phyloP scores from a whole-genome alignment of 2,329 filamentous ascomycete genomes.

The Gyromitra esculenta region DNA sequence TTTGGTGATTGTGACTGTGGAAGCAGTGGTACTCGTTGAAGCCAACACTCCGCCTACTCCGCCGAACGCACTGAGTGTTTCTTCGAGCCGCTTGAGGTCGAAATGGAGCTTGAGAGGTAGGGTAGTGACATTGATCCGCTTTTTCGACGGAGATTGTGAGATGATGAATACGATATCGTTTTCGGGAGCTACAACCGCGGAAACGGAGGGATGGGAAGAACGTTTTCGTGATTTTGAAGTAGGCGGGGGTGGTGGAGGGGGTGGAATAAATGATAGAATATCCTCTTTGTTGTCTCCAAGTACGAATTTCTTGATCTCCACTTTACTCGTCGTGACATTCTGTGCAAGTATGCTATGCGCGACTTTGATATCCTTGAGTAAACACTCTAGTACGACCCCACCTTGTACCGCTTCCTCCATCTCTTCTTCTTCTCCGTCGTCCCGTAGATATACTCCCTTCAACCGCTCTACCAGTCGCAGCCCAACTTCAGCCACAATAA shows the following conservation, averaged over 20 bases:
- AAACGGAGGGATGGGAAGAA: slow-evolving; percentile 14
- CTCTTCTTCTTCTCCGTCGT: slow-evolving; percentile 64
- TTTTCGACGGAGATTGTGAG: slow-evolving; percentile 64
- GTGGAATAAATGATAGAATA: slow-evolving; percentile 68
- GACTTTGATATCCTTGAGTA: slow-evolving; percentile 63
- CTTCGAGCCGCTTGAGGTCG: slow-evolving; percentile 82
- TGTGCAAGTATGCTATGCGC: slow-evolving; percentile 57
- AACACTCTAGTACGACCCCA: slow-evolving; percentile 62
- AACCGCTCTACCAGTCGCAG: slow-evolving; percentile 69
- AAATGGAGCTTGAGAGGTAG: slow-evolving; percentile 79
- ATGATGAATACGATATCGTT: slow-evolving; percentile 59
- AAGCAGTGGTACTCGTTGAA: slow-evolving; percentile 83
- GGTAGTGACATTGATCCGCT: slow-evolving; percentile 74
- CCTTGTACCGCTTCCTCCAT: slow-evolving; percentile 61
- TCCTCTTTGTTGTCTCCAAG: slow-evolving; percentile 72
- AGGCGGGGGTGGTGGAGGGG: slow-evolving; percentile 25
- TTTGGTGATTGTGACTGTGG: slow-evolving; percentile 73
- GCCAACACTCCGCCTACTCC: slow-evolving; percentile 91
- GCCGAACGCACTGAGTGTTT: slow-evolving; percentile 87
- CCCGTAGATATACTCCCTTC: slow-evolving; percentile 62
- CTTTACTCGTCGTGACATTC: slow-evolving; percentile 59
- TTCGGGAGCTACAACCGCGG: slow-evolving; percentile 19
- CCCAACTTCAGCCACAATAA: slow-evolving; percentile 62
- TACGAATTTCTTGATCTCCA: slow-evolving; percentile 68
- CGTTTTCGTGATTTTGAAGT: slow-evolving; percentile 38